Evolutionary conservation across 495 filamentous ascomycete genomes (phyloP), one percentile per base, ranked within the genome.

Genomic region (Xylaria bambusicola): DNA sequence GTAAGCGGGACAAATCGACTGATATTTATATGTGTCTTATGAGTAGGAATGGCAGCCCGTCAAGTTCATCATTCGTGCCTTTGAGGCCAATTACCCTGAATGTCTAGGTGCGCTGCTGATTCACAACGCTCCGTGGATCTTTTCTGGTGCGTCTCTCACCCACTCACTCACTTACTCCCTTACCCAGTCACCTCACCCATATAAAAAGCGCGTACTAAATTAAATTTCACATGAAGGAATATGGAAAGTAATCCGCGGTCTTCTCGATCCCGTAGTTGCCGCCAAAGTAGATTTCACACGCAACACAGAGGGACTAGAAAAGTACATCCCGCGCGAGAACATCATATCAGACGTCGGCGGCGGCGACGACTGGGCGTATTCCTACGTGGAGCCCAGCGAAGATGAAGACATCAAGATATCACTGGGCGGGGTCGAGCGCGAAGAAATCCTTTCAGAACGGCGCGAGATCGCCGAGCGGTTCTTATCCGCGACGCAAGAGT

Each of bases 11-110:
- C 5, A 10, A 33, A 38, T 38, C 18, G 17, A 13, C 15, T 44
- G 23, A 44, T 13, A 55, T 33, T 55, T 36, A 38, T 29, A 9
- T 5, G 18, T 33, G n/a, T n/a, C 1, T 48, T n/a, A n/a, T n/a
- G n/a, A n/a, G 12, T 9, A 57, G 54, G 54, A 57, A 17, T 57
- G 54, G 54, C 44, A 47, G 13, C 41, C 44, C 1, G 54, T 44
- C 7, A 18, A 33, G 29, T 57, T 57, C 44, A 44, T 57, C 44
- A 57, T 57, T 27, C 54, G 44, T 15, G 41, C 42, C 33, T 57
- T 57, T 33, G 46, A 58, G 33, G 55, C 45, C 20, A 58, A 58
- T 20, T 58, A 58, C n/a, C 55, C 55, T 3, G 55, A 58, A 33
- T 50, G 55, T 21, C 35, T 58, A 8, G 55, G 55, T 2, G 33